Evolutionary conservation across 2,329 filamentous ascomycete genomes (phyloP).

Genomic region (Apiospora arundinis): DNA sequence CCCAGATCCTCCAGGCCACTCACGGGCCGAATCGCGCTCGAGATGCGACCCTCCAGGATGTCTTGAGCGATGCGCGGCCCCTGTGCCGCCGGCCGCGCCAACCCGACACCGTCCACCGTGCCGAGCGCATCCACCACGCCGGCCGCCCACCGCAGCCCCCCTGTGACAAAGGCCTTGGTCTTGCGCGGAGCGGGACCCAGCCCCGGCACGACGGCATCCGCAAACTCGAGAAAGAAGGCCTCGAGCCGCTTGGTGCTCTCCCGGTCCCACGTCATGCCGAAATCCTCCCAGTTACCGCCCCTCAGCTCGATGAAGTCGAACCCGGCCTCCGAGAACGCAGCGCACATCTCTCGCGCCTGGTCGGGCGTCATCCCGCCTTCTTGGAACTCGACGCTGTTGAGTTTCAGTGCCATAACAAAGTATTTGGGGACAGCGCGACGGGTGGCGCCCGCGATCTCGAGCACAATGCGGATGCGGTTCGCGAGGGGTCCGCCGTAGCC

Average conservation of each 20-base stretch:
- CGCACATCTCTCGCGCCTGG: conserved; percentile 55
- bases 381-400: conserved; percentile 63
- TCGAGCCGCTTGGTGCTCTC: conserved; percentile 61
- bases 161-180: conserved; percentile 65
- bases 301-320: conserved; percentile 65
- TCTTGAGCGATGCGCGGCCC: conserved; percentile 52
- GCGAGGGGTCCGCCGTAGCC: conserved; percentile 53
- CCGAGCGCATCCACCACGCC: conserved; percentile 60
- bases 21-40: not conserved
- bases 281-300: conserved; percentile 65
- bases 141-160: conserved; percentile 60
- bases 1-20: not conserved
- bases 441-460: conserved; percentile 52
- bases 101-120: conserved; percentile 60
- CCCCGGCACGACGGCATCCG: conserved; percentile 52
- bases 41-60: conserved; percentile 43
- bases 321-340: conserved; percentile 52
- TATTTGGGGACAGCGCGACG: conserved; percentile 36
- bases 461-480: conserved; percentile 54
- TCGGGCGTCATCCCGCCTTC: conserved; percentile 56
- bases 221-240: conserved; percentile 64
- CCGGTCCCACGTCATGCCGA: conserved; percentile 49
- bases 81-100: conserved; percentile 58
- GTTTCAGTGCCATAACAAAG: conserved; percentile 61
- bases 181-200: conserved; percentile 40